These are phyloP conservation scores for Claviceps lovelessii DNA, from an alignment of 2,329 filamentous ascomycete genomes.

Conservation along the genomic window DNA sequence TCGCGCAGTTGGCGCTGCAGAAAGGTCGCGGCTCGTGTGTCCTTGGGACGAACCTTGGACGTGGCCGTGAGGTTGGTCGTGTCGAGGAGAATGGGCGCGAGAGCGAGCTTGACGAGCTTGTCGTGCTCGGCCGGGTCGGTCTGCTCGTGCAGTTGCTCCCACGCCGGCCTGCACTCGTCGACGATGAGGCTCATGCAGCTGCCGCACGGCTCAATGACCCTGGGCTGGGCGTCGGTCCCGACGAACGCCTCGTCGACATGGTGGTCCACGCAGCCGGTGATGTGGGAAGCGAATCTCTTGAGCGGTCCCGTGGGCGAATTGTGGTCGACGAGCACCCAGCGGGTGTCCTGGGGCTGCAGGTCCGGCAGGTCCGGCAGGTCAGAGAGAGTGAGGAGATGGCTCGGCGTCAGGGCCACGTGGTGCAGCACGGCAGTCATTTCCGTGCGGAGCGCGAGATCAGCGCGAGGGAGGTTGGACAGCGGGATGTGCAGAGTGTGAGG, in stretches of 20 bases:
- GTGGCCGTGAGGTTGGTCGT: conserved; percentile 49
- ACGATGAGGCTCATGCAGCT: conserved; percentile 62
- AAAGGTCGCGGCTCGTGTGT: conserved; percentile 42
- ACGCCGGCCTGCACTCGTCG: conserved; percentile 40
- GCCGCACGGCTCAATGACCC: conserved; percentile 51
- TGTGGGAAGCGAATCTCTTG: conserved; percentile 32
- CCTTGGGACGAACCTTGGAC: conserved; percentile 50
- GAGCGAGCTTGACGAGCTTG: conserved; percentile 49
- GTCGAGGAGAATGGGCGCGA: conserved; percentile 61
- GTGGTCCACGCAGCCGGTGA: conserved; percentile 62
- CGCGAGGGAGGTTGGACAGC: conserved; percentile 53
- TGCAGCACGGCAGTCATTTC: conserved; percentile 55
- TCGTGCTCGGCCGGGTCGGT: conserved; percentile 24
- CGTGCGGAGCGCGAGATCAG: conserved; percentile 56
- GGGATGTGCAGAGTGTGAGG: conserved; percentile 51
- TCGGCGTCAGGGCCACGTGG: conserved; percentile 40
- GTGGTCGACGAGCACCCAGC: conserved; percentile 68
- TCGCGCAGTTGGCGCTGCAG: conserved; percentile 36
- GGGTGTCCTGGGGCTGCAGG: conserved; percentile 40
- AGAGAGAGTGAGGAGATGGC: conserved; percentile 49
- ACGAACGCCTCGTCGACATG: conserved; percentile 57
- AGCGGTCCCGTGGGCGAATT: conserved; percentile 55
- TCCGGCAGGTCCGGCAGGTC: conserved; percentile 33
- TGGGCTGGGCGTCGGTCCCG: conserved; percentile 30
- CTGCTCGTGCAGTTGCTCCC: conserved; percentile 35